phyloP scores from a whole-genome alignment of 2,329 filamentous ascomycete species.

The Rutstroemia sydowiana region DNA sequence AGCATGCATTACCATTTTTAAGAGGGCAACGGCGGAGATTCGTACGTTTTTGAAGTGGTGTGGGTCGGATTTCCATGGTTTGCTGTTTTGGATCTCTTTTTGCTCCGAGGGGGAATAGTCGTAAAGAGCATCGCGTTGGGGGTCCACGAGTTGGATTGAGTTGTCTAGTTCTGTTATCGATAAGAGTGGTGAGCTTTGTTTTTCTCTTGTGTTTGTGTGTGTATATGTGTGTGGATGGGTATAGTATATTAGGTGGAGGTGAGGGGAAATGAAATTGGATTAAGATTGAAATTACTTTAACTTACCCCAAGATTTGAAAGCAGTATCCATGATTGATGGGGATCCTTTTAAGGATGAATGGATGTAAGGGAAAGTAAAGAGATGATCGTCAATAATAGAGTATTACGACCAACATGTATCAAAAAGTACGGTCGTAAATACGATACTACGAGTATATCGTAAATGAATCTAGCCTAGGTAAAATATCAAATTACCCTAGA shows the following conservation, averaged over 20 bases:
- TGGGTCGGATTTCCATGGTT: constrained; percentile 72
- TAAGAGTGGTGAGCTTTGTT: constrained; percentile 22
- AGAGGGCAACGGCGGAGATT: constrained; percentile 84
- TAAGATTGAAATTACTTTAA: constrained; percentile 9
- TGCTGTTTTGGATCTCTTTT: constrained; percentile 53
- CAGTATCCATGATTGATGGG: constrained; percentile 44
- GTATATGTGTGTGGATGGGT: no score
- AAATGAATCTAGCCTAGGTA: no score
- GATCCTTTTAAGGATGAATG: no score
- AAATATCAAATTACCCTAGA: no score
- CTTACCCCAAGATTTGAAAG: constrained; percentile 56
- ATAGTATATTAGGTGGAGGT: no score
- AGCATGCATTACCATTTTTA: constrained; percentile 99
- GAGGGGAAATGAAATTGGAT: background rate
- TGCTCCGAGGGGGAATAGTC: constrained; percentile 65
- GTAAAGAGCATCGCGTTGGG: constrained; percentile 86
- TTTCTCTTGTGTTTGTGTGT: no score
- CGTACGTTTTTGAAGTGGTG: constrained; percentile 90
- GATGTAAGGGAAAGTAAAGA: no score
- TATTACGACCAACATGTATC: no score
- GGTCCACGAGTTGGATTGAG: constrained; percentile 74
- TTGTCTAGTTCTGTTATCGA: constrained; percentile 72
- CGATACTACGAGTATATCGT: no score
- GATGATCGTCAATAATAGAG: no score
- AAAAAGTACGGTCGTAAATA: no score